Base-by-base conservation (phyloP, 805 yeast species). In the Wickerhamiella shivajii region DNA sequence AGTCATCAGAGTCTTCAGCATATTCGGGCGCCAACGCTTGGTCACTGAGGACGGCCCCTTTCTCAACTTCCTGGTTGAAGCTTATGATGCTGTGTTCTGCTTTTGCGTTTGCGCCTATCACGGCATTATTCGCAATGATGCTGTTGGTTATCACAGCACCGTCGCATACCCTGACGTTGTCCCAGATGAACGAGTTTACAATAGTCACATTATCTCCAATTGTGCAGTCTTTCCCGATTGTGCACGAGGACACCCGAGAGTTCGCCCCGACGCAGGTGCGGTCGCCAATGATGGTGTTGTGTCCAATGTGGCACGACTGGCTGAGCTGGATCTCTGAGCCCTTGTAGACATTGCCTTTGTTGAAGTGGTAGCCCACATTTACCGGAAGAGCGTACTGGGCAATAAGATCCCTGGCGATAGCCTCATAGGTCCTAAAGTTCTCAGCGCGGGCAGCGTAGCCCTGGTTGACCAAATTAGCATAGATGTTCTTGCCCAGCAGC, bases 311-410 rank as follows among this genome's bases (percentile, higher is more conserved):
- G 59, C 96, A 84, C n/a, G 90, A 76, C 51, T 87, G 95, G 0
- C 96, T 93, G 43, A 87, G 64, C 6, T 83, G 73, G n/a, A 87
- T 87, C 44, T 75, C 77, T 24, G 71, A 69, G 51, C 85, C 96
- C 56, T 84, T 84, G 56, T 90, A 90, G 34, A 87, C 70, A 54
- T 90, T 92, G 34, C 80, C 77, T 33, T 77, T 67, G 47, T 77
- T 92, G 55, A 83, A 83, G 2, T 74, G 59, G 52, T 80, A 90
- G 15, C 30, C 27, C 18, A 67, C 71, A 53, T 87, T 85, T 3
- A 94, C 87, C 17, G 98, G 98, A 49, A 83, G 87, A 39, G 87
- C 69, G 81, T 93, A 90, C 51, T 97, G 72, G 15, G 84, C 83
- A 34, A 90, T 60, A 25, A 85, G 71, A 53, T 90, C 97, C 55